Evolutionary conservation across 805 yeast species (phyloP), one percentile per base, ranked within the genome.

Genomic region (Kuraishia piskuri): DNA sequence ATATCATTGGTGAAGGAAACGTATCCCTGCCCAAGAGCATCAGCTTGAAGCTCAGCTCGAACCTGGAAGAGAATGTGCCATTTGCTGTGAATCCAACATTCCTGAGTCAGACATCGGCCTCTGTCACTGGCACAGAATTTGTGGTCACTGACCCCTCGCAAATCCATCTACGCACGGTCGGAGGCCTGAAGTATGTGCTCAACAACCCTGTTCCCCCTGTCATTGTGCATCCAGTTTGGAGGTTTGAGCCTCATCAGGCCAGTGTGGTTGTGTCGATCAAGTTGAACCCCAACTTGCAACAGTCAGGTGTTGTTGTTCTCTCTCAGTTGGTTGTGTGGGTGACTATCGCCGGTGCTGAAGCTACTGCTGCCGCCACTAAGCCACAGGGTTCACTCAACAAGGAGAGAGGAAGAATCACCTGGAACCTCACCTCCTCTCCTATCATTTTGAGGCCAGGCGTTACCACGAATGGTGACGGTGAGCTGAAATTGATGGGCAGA

Each of bases 301-400:
- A 62, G 1, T 67, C 70, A 23, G 69, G 70, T 20, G 63, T 68
- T 19, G 65, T 80, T 14, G 66, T 64, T 56, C 75, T 88, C 49
- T 72, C 83, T n/a, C 82, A 86, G 59, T 68, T 86, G 52, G 73
- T 78, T 44, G 75, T 87, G 6, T 76, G 85, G 7, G 88, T 83
- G 4, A 77, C 86, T 2, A 72, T 86, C 52, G 72, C 76, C 19
- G 86, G 84, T 40, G 84, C 87, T 10, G 77, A 80, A 19, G 77
- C 86, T 2, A 71, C 83, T 1, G 75, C 84, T 21, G 97, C 97
- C 0, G 83, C 90, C 56, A 86, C 96, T 2, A 89, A 88, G 65
- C 99, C 99, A 4, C 84, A 87, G 53, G 98, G 97, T 54, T 81
- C 95, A 1, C 92, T 90, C 75, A 89, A 86, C 68, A 86, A 82